Base-by-base conservation (phyloP, 2,329 filamentous ascomycete species). In the Amauroascus verrucosus region DNA sequence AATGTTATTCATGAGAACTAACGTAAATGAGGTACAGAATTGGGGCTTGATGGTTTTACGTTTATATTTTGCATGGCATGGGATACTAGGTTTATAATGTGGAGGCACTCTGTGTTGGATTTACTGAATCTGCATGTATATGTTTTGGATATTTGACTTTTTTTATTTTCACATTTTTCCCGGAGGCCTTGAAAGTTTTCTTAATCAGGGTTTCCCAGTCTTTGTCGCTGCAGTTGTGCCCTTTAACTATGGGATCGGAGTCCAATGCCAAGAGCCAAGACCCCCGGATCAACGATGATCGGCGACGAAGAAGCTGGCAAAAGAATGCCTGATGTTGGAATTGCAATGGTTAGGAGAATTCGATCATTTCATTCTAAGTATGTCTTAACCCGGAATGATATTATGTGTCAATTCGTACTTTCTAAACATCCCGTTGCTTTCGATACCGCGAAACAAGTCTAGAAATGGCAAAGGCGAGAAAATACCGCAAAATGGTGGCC, bases 81-180 rank as follows among this genome's bases (percentile, higher is more conserved):
- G 43, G 20, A 37, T 22, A 18, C 7, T 24, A 47, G 22, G 41
- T 53, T 24, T 53, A 53, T 32, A n/a, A 33, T 46, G 22, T 20
- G 49, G 49, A 28, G 50, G 50, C 50, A 46, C n/a, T 52, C 28
- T 52, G 30, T 8, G 38, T 43, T 37, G 8, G 43, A 43, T 37
- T 32, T 38, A 30, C 37, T 13, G n/a, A 8, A 26, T 53, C 13
- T 45, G 26, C 47, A 24, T 41, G 32, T 38, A 20, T 46, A 26
- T 44, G 32, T 32, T 45, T n/a, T 38, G 26, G 8, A 35, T 43
- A 44, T 43, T 3, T n/a, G n/a, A 41, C 13, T 37, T 26, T 46
- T 16, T 28, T 8, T 22, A 26, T 9, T n/a, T 20, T 32, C 26
- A 38, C 4, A 1, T 16, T 20, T 24, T 38, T 20, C 20, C 33